Percentiles rank a stretch among this genome's conserved stretches.
These are phyloP conservation scores for Sugiyamaella xylanicola DNA, from an alignment of 1,139 yeast genomes.

Conservation along the genomic window DNA sequence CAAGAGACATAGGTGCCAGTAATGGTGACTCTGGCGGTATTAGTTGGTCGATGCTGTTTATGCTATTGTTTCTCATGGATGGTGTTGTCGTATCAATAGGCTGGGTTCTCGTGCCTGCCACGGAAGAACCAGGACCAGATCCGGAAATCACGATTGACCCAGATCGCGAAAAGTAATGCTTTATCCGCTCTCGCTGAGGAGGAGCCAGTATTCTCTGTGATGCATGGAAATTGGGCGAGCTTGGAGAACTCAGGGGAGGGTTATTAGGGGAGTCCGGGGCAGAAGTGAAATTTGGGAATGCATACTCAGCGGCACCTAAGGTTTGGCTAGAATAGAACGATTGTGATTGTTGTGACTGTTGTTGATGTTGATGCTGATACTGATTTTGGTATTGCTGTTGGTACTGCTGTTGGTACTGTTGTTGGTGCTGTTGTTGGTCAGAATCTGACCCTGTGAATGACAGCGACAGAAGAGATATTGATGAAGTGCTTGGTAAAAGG, in stretches of 20 bases:
- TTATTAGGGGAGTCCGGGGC: conserved; percentile 3
- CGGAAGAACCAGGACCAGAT: conserved; percentile 11
- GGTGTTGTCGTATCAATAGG: conserved; percentile 1
- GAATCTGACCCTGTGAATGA: conserved; percentile 23
- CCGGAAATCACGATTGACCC: conserved; percentile 7
- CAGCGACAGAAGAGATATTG: conserved; percentile 31
- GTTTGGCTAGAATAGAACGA: no score
- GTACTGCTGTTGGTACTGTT: conserved; percentile 12
- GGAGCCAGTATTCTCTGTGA: conserved; percentile 14
- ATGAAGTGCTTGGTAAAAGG: conserved; percentile 30
- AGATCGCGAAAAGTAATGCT: conserved; percentile 14
- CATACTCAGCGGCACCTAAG: background rate
- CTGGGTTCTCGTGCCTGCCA: conserved; percentile 10
- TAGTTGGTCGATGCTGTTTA: background rate
- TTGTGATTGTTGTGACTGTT: background rate
- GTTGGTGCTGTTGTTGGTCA: conserved; percentile 10
- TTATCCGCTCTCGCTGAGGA: conserved; percentile 14
- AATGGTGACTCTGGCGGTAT: conserved; percentile 30
- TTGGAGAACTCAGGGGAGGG: background rate
- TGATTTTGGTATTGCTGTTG: conserved; percentile 17
- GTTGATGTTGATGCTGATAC: background rate
- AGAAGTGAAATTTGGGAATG: background rate
- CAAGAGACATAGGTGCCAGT: conserved; percentile 28
- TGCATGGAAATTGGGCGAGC: conserved; percentile 8
- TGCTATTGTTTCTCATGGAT: conserved; percentile 4